Base-by-base conservation (phyloP, 1,139 yeast genomes). In the Hanseniaspora uvarum region DNA sequence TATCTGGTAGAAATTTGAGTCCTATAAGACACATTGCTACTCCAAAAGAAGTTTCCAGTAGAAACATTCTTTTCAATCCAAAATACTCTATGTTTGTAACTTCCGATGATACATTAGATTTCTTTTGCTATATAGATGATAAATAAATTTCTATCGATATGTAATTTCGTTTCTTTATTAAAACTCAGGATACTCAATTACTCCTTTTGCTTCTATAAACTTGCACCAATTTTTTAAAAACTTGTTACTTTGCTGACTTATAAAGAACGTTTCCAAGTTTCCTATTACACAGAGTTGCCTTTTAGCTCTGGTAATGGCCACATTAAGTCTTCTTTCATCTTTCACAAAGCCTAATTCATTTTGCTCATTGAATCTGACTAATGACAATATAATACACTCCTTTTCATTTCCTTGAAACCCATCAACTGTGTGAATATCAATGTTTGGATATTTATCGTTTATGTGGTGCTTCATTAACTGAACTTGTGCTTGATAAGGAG, bases 371-470 rank as follows among this genome's bases (percentile, higher is more conserved):
- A 94, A 83, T 53, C 96, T 71, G 1, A 87, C 96, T 56, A 88
- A 67, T 0, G 94, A 79, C n/a, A 88, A 73, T 1, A 88, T 74
- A 4, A 88, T 83, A 28, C 86, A 81, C 57, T 88, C 94, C 64
- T 88, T 88, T 64, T 88, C 96, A 56, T 95, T 74, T 0, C 96
- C 96, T 68, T 88, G 96, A 63, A 85, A 88, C 19, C 94, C 95
- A 68, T 86, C 88, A n/a, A 87, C 88, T 0, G 92, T 85, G 44
- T 92, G 84, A 46, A 87, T 80, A 62, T 87, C 96, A 52, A 92
- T 68, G 4, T 74, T 75, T 34, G 83, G 82, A 58, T 74, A 75
- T 5, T 75, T 73, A 49, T 76, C 80, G 16, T 65, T 65, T 8
- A 73, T 66, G 30, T 77, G 52, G 53, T 72, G 75, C 56, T 80